phyloP scores from a whole-genome alignment of 2,329 filamentous ascomycete genomes.

The Spiromastix sp. region DNA sequence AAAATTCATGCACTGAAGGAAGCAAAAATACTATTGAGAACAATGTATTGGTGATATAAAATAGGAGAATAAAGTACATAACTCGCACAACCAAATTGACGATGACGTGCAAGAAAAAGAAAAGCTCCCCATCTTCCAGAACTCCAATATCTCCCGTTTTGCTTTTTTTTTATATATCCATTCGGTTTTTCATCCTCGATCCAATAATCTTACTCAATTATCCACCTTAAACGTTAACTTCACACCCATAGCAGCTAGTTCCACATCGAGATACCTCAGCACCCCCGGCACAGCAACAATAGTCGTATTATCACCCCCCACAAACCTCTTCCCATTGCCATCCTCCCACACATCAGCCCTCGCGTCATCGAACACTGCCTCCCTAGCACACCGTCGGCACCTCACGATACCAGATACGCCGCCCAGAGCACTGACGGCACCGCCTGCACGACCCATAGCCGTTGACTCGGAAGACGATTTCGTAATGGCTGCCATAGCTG shows the following conservation, averaged over 20 bases:
- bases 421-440: slow-evolving; percentile 47
- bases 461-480: slow-evolving; percentile 28
- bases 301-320: slow-evolving; percentile 83
- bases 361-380: slow-evolving; percentile 50
- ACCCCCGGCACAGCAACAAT: slow-evolving; percentile 88
- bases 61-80: neutral
- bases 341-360: slow-evolving; percentile 81
- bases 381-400: slow-evolving; percentile 67
- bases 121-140: neutral
- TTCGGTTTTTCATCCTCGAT: too few species aligned
- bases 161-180: slow-evolving; percentile 2
- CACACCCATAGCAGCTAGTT: slow-evolving; percentile 92
- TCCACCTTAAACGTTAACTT: slow-evolving; percentile 83
- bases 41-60: neutral
- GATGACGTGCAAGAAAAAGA: too few species aligned
- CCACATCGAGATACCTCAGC: slow-evolving; percentile 85
- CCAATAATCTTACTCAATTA: slow-evolving; percentile 19
- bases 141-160: slow-evolving; percentile 1
- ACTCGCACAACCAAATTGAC: too few species aligned
- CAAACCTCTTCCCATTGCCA: slow-evolving; percentile 70
- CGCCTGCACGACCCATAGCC: slow-evolving; percentile 30
- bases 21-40: neutral
- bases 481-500: slow-evolving; percentile 13
- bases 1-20: too few species aligned
- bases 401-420: slow-evolving; percentile 54